phyloP scores from a whole-genome alignment of 164 flowering plant genomes.

The Chimonanthus salicifolius region DNA sequence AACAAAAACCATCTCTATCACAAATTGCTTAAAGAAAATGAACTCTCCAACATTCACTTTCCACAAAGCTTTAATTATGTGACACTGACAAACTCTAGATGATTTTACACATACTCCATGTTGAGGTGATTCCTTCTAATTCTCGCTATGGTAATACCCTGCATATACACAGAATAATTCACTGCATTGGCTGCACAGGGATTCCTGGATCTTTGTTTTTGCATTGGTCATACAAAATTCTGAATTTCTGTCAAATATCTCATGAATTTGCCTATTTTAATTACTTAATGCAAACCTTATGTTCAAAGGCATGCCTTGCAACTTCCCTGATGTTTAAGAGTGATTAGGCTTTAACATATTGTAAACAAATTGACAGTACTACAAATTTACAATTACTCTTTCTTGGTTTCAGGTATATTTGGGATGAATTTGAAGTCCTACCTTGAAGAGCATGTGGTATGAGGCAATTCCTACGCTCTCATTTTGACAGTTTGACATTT shows the following conservation, averaged over 20 bases:
- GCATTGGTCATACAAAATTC: background rate
- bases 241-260: background rate
- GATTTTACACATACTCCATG: background rate
- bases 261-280: conserved; percentile 1
- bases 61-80: no score
- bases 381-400: no score
- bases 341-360: background rate
- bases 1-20: no score
- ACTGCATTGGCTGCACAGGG: background rate
- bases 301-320: background rate
- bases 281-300: background rate
- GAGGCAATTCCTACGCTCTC: background rate
- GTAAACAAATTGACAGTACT: background rate
- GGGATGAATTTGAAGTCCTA: conserved; percentile 98
- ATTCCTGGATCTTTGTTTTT: background rate
- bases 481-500: no score
- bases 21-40: background rate
- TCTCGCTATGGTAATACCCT: background rate
- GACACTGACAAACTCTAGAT: background rate
- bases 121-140: background rate
- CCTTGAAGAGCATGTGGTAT: conserved; percentile 91
- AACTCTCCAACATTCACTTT: no score
- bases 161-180: background rate
- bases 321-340: background rate
- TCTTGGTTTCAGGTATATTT: conserved; percentile 70